These are phyloP conservation scores for Solanum hybrid DNA, from an alignment of 305 asterid genomes.

Conservation along the genomic window DNA sequence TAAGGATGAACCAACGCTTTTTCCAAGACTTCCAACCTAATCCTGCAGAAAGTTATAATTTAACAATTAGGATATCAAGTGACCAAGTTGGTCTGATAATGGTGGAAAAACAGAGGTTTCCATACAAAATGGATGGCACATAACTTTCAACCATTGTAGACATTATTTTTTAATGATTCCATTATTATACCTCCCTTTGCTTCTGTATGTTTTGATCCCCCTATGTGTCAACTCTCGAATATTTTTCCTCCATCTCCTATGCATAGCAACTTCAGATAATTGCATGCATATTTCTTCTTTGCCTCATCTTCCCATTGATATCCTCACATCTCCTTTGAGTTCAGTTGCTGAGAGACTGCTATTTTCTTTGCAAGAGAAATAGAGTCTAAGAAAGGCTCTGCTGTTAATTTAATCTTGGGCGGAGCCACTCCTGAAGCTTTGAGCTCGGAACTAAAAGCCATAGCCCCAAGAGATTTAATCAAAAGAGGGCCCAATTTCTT, in stretches of 20 bases:
- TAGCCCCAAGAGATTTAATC: neutral
- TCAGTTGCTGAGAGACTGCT: neutral
- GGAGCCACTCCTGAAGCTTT: neutral
- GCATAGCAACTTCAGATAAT: neutral
- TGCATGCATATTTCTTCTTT: neutral
- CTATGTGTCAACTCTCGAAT: neutral
- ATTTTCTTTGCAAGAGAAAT: neutral
- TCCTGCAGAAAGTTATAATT: slow-evolving; percentile 38
- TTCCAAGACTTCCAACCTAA: slow-evolving; percentile 97
- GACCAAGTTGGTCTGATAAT: neutral
- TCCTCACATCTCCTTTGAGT: neutral
- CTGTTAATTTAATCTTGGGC: neutral
- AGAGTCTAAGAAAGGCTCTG: neutral
- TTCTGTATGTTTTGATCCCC: neutral
- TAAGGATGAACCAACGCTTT: slow-evolving; percentile 93
- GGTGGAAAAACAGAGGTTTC: neutral
- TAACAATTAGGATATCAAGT: neutral
- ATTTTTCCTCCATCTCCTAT: neutral
- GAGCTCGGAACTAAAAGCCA: neutral
- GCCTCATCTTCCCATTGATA: neutral
- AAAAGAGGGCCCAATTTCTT: neutral
- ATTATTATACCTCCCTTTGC: neutral
- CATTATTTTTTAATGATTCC: neutral
- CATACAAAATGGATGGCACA: neutral
- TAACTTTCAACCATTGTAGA: neutral